Evolutionary conservation across 2,329 filamentous ascomycete species (phyloP).

Genomic region (Amesomyces nigricolor): DNA sequence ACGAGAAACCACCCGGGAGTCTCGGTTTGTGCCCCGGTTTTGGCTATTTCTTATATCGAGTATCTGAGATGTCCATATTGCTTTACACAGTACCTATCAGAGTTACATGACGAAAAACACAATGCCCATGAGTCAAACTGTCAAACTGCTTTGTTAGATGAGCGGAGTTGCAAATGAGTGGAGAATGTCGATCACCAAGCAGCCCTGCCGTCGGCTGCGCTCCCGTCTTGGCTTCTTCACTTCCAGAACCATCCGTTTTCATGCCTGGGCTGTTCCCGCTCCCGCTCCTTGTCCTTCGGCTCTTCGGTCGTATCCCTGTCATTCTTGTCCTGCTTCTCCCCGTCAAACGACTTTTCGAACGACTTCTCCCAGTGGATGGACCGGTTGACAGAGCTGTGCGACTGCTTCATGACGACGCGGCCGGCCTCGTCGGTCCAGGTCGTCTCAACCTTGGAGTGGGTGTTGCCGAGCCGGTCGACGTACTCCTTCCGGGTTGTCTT

Average conservation of each 20-base stretch:
- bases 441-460: constrained; percentile 38
- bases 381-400: constrained; percentile 5
- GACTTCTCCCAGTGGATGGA: constrained; percentile 8
- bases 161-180: not conserved
- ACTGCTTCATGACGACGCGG: constrained; percentile 31
- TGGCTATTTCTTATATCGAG: too few relatives aligned
- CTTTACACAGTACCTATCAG: too few relatives aligned
- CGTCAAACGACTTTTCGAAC: not conserved
- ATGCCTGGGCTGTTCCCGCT: constrained; percentile 20
- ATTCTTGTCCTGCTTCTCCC: not conserved
- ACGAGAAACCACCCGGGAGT: too few relatives aligned
- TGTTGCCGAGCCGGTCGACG: constrained; percentile 39
- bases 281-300: constrained; percentile 7
- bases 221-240: constrained; percentile 4
- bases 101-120: not conserved
- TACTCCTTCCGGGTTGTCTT: constrained; percentile 38
- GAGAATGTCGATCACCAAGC: not conserved
- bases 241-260: constrained; percentile 35
- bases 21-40: too few relatives aligned
- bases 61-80: too few relatives aligned
- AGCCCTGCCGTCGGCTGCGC: not conserved
- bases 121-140: too few relatives aligned
- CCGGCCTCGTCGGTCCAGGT: constrained; percentile 39
- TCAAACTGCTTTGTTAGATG: too few relatives aligned
- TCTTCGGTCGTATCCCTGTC: constrained; percentile 2